These are phyloP conservation scores for Arxiozyma slooffiae DNA, from an alignment of 1,139 yeast genomes.

Conservation along the genomic window DNA sequence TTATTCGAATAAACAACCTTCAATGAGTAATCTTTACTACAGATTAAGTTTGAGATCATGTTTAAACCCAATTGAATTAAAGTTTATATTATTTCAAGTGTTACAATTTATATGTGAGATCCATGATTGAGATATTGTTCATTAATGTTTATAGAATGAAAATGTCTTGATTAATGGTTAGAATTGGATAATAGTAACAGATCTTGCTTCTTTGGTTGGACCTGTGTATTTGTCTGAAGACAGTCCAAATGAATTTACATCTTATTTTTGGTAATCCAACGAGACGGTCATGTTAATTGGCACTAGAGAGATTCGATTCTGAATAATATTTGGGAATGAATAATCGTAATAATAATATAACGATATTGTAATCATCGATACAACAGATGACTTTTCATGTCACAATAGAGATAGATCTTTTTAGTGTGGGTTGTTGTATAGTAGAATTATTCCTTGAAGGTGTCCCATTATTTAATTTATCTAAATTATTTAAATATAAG, in stretches of 20 bases:
- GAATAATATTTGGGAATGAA: constrained; percentile 17
- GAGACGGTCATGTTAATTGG: constrained; percentile 78
- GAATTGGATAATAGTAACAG: constrained; percentile 78
- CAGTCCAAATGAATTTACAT: constrained; percentile 88
- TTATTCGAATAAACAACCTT: constrained; percentile 72
- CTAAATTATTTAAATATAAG: constrained; percentile 78
- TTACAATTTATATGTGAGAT: constrained; percentile 51
- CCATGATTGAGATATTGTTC: constrained; percentile 55
- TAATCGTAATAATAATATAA: neutral
- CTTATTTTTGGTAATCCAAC: constrained; percentile 86
- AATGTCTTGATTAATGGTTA: constrained; percentile 80
- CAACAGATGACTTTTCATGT: constrained; percentile 26
- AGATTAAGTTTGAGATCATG: constrained; percentile 83
- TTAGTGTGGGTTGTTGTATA: constrained; percentile 82
- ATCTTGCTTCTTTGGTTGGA: constrained; percentile 67
- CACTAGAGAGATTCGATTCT: constrained; percentile 75
- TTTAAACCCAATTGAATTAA: constrained; percentile 67
- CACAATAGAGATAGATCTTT: constrained; percentile 72
- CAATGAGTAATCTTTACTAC: constrained; percentile 73
- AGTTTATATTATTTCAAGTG: constrained; percentile 77
- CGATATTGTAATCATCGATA: neutral
- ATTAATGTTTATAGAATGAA: constrained; percentile 89
- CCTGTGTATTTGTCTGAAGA: constrained; percentile 86
- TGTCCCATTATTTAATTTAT: constrained; percentile 70
- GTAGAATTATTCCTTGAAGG: constrained; percentile 87